phyloP scores from a whole-genome alignment of 1,284 basidiomycete species.

The Leccinum ponderosum region DNA sequence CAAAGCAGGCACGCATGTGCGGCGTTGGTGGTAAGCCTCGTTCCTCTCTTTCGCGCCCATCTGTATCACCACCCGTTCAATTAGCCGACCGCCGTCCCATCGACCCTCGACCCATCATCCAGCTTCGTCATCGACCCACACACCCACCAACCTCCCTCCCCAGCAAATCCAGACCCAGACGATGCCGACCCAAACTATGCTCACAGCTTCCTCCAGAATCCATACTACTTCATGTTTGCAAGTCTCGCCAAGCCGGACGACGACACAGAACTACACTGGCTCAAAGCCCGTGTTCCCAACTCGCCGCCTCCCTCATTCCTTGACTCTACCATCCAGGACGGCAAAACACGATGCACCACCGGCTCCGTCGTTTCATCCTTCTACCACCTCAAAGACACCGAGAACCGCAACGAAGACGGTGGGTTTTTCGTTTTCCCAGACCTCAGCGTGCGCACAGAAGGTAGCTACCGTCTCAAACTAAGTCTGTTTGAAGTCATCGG shows the following conservation, averaged over 20 bases:
- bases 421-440: slow-evolving; percentile 93
- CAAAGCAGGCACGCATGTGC: slow-evolving; percentile 90
- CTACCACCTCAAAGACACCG: slow-evolving; percentile 94
- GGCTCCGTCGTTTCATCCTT: slow-evolving; percentile 89
- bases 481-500: slow-evolving; percentile 92
- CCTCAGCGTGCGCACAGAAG: slow-evolving; percentile 87
- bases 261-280: slow-evolving; percentile 90
- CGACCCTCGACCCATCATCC: slow-evolving; percentile 96
- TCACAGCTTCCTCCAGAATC: slow-evolving; percentile 76
- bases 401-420: slow-evolving; percentile 80
- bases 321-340: slow-evolving; percentile 51
- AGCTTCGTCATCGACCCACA: slow-evolving; percentile 78
- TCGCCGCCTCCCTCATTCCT: background rate
- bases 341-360: slow-evolving; percentile 87
- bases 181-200: slow-evolving; percentile 37
- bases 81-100: slow-evolving; percentile 90
- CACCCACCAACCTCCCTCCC: slow-evolving; percentile 37
- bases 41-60: slow-evolving; percentile 13
- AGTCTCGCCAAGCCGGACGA: slow-evolving; percentile 84
- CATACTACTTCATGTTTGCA: slow-evolving; percentile 95
- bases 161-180: slow-evolving; percentile 28
- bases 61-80: slow-evolving; percentile 5
- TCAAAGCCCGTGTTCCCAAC: slow-evolving; percentile 57
- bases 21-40: slow-evolving; percentile 85
- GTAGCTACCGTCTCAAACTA: slow-evolving; percentile 83